These are phyloP conservation scores for Leccinum fallax DNA, from an alignment of 1,284 basidiomycete genomes.

Conservation along the genomic window DNA sequence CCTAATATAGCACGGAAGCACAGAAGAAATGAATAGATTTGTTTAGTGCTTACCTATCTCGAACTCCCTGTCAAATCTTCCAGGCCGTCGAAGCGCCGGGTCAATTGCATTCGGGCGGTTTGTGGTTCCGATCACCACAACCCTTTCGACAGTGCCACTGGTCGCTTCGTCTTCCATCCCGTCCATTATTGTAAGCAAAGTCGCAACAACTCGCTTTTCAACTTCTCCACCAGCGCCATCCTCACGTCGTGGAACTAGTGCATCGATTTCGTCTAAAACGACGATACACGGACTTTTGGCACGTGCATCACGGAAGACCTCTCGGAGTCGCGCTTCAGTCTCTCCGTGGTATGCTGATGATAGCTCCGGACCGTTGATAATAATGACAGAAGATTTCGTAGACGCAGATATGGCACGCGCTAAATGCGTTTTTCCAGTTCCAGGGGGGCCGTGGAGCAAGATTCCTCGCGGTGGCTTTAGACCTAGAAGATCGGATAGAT, in stretches of 20 bases:
- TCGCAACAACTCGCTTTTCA: slow-evolving; percentile 94
- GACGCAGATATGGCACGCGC: slow-evolving; percentile 88
- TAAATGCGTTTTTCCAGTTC: slow-evolving; percentile 93
- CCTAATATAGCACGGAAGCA: slow-evolving; percentile 49
- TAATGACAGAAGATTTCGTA: slow-evolving; percentile 78
- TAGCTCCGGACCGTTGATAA: slow-evolving; percentile 94
- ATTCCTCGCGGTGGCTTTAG: slow-evolving; percentile 90
- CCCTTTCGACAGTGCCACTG: slow-evolving; percentile 51
- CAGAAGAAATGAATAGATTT: slow-evolving; percentile 5
- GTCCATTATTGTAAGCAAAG: slow-evolving; percentile 92
- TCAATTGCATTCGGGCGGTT: slow-evolving; percentile 98
- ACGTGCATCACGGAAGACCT: slow-evolving; percentile 87
- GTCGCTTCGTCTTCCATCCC: slow-evolving; percentile 74
- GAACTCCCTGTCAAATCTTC: slow-evolving; percentile 95
- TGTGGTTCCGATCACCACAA: slow-evolving; percentile 96
- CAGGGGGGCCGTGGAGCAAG: slow-evolving; percentile 89
- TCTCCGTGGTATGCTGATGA: slow-evolving; percentile 96
- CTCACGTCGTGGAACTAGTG: slow-evolving; percentile 88
- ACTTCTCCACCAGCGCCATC: slow-evolving; percentile 90
- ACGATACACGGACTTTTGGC: slow-evolving; percentile 87
- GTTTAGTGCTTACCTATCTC: slow-evolving; percentile 75
- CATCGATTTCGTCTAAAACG: slow-evolving; percentile 96
- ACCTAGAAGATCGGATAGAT: slow-evolving; percentile 45
- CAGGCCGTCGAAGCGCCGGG: slow-evolving; percentile 91
- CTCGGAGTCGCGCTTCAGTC: slow-evolving; percentile 88